Conservation (phyloP, 2,329 filamentous ascomycete species). For the Clonostachys rhizophaga region DNA sequence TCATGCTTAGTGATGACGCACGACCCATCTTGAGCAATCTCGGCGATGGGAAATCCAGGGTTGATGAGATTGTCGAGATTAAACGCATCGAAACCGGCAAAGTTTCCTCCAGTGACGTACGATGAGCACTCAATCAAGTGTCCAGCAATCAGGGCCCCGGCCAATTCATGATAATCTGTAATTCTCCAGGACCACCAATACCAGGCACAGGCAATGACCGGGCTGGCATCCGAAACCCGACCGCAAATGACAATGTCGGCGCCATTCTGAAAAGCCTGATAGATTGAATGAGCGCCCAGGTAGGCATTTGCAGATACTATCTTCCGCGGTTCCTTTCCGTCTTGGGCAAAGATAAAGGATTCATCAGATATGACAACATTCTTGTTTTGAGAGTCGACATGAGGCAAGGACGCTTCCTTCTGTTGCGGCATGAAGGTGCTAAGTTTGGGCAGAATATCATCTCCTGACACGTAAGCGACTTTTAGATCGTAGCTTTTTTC, state of each 20-base stretch:
- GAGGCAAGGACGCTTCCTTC: too few species aligned
- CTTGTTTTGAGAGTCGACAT: conserved; percentile 18
- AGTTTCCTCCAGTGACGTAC: conserved; percentile 51
- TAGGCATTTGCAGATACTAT: conserved; percentile 32
- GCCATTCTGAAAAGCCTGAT: conserved; percentile 30
- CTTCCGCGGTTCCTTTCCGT: conserved; percentile 15
- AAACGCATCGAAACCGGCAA: conserved; percentile 37
- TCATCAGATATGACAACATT: conserved; percentile 32
- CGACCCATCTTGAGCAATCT: conserved; percentile 22
- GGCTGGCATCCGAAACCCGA: conserved; percentile 41
- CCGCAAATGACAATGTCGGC: conserved; percentile 45
- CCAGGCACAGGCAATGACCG: conserved; percentile 49
- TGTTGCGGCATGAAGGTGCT: too few species aligned
- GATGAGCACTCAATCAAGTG: conserved; percentile 50
- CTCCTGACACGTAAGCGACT: neutral
- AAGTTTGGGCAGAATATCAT: neutral
- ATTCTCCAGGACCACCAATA: conserved; percentile 53
- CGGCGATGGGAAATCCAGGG: conserved; percentile 28
- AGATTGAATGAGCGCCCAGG: conserved; percentile 43
- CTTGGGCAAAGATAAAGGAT: conserved; percentile 23
- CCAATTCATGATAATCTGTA: conserved; percentile 45
- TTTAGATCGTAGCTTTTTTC: neutral
- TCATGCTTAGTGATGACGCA: conserved; percentile 26
- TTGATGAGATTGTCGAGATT: conserved; percentile 14
- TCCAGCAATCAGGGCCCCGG: conserved; percentile 43